Evolutionary conservation across 2,329 filamentous ascomycete species (phyloP), one percentile per base, ranked within the genome.

Genomic region (Knoxdaviesia proteae): DNA sequence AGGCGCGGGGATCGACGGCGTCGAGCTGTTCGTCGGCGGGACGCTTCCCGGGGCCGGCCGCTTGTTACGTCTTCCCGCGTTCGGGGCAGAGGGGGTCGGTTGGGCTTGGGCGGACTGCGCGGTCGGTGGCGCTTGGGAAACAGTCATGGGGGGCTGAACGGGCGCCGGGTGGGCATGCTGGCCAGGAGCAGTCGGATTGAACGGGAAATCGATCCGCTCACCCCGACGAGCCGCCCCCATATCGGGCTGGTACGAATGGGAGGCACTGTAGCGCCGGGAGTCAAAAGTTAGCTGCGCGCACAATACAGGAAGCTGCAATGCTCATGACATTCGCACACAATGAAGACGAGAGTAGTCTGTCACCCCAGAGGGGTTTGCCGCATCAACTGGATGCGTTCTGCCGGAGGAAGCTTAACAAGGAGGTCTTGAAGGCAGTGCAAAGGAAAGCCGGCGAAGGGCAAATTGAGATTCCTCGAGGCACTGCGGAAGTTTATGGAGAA

Each of bases 191-290:
- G 58, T 52, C 38, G 53, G 52, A 47, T 55, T 58, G 42, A 63
- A 64, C 39, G 58, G 56, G 45, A 63, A 64, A 20, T 63, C 60
- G 51, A 62, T 61, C 44, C 59, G 58, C 48, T 64, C 61, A 50
- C 57, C 58, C 44, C 61, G 60, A 47, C 60, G 60, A 49, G 56
- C 59, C n/a, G 43, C 34, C 36, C 40, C 42, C 65, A 71, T 65
- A 48, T 71, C 66, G 50, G 60, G 54, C 55, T 65, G 66, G 51
- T 71, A 71, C 43, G 62, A 55, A 52, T 71, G 65, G 47, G 53
- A 49, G 46, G 38, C 34, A 41, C 36, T 41, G 37, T 39, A 45
- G 29, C 44, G 44, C 31, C 44, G 42, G 37, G n/a, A 20, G 20
- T 20, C 20, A 20, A 20, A 20, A 20, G 20, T 20, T 20, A 20